A percentile compares a stretch with the other conserved stretches of the same genome.
Evolutionary conservation across 78 protist genomes (phyloP).

Genomic region (Anaeramoeba flamelloides): DNA sequence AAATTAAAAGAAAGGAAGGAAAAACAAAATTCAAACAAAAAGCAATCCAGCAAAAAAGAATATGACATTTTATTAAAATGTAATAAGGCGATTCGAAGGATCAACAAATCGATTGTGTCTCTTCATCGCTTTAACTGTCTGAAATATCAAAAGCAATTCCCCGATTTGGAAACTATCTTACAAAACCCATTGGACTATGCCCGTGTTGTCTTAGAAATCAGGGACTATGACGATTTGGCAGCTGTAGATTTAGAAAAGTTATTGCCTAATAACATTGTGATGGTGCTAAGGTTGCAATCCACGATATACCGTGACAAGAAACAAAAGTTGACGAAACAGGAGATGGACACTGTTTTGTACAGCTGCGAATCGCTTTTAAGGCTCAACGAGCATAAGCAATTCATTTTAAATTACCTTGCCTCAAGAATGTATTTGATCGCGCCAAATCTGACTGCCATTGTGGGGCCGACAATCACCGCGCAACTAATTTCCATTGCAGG

Average conservation of each 20-base stretch:
- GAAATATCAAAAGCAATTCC: not conserved
- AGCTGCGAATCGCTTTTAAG: not conserved
- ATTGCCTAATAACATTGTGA: not conserved
- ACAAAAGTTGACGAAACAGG: not conserved
- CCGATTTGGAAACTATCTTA: not conserved
- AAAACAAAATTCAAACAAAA: too few relatives aligned
- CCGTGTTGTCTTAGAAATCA: not conserved
- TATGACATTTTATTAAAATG: not conserved
- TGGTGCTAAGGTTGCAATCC: not conserved
- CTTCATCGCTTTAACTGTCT: not conserved
- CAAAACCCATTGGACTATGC: not conserved
- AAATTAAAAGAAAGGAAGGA: too few relatives aligned
- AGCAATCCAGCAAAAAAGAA: too few relatives aligned
- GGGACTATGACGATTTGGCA: not conserved
- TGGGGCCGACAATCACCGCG: not conserved
- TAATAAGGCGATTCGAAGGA: not conserved
- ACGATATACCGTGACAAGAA: not conserved
- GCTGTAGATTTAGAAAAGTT: not conserved
- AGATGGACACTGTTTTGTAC: not conserved
- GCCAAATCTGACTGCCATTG: not conserved
- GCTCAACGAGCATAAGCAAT: not conserved
- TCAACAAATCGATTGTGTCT: not conserved
- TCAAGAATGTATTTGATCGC: not conserved
- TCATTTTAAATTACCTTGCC: not conserved
- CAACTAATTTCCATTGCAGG: not conserved